A percentile compares a stretch with the other conserved stretches of the same genome.
Evolutionary conservation across 208 protist genomes (phyloP).

Genomic region (Kentomonas sorsogonicus): DNA sequence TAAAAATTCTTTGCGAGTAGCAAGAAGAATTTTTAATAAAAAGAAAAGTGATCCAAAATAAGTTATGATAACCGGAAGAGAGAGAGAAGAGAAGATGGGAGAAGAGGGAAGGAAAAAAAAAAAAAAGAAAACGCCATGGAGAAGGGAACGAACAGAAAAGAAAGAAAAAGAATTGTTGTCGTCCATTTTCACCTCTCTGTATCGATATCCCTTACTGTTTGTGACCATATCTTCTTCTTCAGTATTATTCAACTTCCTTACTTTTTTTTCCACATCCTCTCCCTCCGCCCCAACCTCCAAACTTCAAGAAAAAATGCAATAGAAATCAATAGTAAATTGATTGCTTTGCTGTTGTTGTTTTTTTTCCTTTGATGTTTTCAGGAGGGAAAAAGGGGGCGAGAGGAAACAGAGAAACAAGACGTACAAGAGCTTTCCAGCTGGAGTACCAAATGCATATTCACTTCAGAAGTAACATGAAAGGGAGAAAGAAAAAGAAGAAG

Average conservation of each 20-base stretch:
- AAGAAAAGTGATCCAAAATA: conserved; percentile 8
- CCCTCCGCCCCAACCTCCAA: too few species aligned
- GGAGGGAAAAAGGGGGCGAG: conserved; percentile 11
- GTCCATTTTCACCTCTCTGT: too few species aligned
- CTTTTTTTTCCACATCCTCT: neutral
- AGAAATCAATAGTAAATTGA: conserved; percentile 3
- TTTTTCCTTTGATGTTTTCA: conserved; percentile 4
- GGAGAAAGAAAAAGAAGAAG: conserved; percentile 16
- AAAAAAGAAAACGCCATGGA: neutral
- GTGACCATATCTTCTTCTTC: too few species aligned
- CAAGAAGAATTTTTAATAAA: conserved; percentile 5
- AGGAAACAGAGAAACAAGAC: conserved; percentile 11
- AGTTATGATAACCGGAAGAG: neutral
- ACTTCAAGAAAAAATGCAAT: neutral
- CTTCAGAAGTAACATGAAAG: conserved; percentile 3
- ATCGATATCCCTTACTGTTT: too few species aligned
- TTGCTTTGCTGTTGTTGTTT: conserved; percentile 13
- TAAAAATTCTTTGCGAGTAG: conserved; percentile 7
- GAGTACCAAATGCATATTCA: too few species aligned
- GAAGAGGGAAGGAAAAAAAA: conserved; percentile 4
- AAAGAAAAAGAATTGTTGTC: too few species aligned
- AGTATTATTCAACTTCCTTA: neutral
- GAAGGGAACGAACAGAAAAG: neutral
- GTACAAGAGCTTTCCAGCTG: too few species aligned
- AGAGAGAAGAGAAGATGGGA: neutral